phyloP scores from a whole-genome alignment of 352 stramenopile genomes.

The Globisporangium okanoganense region DNA sequence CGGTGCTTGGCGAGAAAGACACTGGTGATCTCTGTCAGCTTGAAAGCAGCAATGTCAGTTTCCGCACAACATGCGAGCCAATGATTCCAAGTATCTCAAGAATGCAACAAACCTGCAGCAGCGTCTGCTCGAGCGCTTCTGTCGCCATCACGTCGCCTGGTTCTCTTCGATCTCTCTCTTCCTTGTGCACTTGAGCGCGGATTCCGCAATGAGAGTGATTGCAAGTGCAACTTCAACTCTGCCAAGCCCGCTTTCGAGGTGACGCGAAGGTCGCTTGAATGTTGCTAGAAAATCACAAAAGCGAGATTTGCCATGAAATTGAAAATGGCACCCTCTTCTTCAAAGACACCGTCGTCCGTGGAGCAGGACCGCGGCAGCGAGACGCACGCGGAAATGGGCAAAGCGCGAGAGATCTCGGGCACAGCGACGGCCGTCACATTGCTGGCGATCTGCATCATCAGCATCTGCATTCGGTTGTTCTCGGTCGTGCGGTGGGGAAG shows the following conservation, averaged over 20 bases:
- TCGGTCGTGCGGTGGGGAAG: constrained; percentile 89
- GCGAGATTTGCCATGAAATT: constrained; percentile 1
- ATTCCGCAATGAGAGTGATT: constrained; percentile 22
- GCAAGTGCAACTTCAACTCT: constrained; percentile 20
- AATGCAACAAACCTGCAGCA: constrained; percentile 15
- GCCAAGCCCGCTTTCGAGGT: constrained; percentile 19
- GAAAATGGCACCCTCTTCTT: neutral
- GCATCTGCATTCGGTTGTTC: constrained; percentile 90
- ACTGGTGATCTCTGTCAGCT: constrained; percentile 16
- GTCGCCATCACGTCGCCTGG: constrained; percentile 11
- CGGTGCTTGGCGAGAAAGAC: constrained; percentile 15
- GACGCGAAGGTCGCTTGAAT: constrained; percentile 36
- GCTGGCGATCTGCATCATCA: constrained; percentile 83
- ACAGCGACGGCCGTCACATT: constrained; percentile 47
- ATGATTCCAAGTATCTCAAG: neutral
- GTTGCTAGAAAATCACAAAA: neutral
- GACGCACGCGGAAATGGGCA: neutral
- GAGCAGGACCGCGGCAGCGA: neutral
- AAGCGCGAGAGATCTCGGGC: constrained; percentile 17
- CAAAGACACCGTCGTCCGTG: neutral
- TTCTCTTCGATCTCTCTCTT: constrained; percentile 13
- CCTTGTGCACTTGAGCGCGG: constrained; percentile 20
- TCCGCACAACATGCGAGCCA: neutral
- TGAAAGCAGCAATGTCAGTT: neutral
- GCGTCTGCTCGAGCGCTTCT: constrained; percentile 24